These are phyloP conservation scores for Euphorbia celastroides DNA, from an alignment of 441 rosid genomes.

Conservation along the genomic window DNA sequence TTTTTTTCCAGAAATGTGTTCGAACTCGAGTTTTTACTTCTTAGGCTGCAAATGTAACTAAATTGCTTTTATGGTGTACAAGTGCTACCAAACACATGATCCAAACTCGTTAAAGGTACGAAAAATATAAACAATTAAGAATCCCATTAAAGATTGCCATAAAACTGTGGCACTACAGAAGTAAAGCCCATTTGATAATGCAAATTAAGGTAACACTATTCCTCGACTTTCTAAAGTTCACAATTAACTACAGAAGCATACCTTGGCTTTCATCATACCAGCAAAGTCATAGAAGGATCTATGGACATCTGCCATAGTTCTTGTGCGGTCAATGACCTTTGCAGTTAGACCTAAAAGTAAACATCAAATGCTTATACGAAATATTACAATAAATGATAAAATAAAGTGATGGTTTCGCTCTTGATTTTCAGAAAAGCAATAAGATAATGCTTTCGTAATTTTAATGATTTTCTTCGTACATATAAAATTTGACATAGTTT, in stretches of 20 bases:
- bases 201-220: not conserved
- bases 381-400: not conserved
- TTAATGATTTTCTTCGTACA: not conserved
- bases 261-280: slow-evolving; percentile 73
- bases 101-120: not conserved
- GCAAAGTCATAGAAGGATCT: slow-evolving; percentile 86
- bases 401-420: not conserved
- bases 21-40: no score
- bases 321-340: slow-evolving; percentile 71
- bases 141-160: not conserved
- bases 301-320: slow-evolving; percentile 83
- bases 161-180: not conserved
- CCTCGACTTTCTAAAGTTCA: not conserved
- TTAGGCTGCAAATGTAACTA: no score
- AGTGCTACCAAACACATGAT: not conserved
- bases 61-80: no score
- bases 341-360: slow-evolving; percentile 78
- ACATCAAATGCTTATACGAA: not conserved
- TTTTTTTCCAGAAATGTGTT: no score
- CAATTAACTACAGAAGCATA: slow-evolving; percentile 18
- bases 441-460: not conserved
- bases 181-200: not conserved
- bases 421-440: not conserved
- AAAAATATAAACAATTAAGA: not conserved
- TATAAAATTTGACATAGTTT: slow-evolving; percentile 1